phyloP scores from a whole-genome alignment of 139 green algal species.

The Tetratostichococcus sp. region DNA sequence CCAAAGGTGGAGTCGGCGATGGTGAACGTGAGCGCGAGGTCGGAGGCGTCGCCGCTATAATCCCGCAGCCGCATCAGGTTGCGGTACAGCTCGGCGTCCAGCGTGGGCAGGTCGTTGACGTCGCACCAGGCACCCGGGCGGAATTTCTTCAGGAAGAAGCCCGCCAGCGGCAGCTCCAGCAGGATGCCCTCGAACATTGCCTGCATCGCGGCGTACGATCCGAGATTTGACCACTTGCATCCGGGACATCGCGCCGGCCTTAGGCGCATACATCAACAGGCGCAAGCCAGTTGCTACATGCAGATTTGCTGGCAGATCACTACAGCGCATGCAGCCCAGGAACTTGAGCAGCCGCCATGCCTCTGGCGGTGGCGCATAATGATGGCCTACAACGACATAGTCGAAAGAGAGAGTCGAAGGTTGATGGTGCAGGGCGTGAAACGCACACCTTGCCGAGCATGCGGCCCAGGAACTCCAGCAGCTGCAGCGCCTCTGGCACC shows the following conservation, averaged over 20 bases:
- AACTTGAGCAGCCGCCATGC: too few species aligned
- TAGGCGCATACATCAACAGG: too few species aligned
- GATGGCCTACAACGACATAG: too few species aligned
- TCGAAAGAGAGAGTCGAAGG: too few species aligned
- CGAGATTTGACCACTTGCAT: too few species aligned
- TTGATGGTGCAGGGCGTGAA: not conserved
- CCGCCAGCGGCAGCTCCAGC: slow-evolving; percentile 84
- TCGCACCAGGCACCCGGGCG: slow-evolving; percentile 58
- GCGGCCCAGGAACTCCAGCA: slow-evolving; percentile 76
- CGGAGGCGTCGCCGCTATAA: slow-evolving; percentile 35
- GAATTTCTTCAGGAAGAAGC: slow-evolving; percentile 89
- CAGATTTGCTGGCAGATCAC: too few species aligned
- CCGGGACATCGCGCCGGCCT: too few species aligned
- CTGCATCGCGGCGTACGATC: slow-evolving; percentile 5
- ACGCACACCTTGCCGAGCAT: slow-evolving; percentile 62
- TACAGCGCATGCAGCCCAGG: too few species aligned
- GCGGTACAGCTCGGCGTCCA: slow-evolving; percentile 84
- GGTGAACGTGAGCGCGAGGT: slow-evolving; percentile 75
- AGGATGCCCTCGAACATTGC: slow-evolving; percentile 85
- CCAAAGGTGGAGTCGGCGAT: slow-evolving; percentile 24
- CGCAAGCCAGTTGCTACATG: too few species aligned
- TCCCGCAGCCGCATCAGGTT: slow-evolving; percentile 70
- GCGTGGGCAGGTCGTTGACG: slow-evolving; percentile 82
- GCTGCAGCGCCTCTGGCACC: slow-evolving; percentile 43
- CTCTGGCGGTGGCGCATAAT: too few species aligned